Evolutionary conservation across 805 yeast genomes (phyloP).

Genomic region (Scheffersomyces ergatensis): DNA sequence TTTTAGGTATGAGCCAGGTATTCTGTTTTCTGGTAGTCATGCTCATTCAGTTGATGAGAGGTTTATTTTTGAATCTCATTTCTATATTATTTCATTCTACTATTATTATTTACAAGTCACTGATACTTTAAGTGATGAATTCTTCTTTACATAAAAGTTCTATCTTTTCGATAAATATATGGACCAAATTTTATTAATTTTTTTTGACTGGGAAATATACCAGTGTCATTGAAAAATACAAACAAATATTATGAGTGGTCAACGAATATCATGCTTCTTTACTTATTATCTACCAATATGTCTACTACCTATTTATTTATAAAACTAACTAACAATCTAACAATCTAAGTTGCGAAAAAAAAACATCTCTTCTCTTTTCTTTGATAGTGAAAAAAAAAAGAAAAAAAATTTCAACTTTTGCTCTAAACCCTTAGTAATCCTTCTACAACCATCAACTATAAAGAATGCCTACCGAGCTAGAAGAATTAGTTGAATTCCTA

Average conservation of each 20-base stretch:
- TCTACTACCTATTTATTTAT: too few relatives aligned
- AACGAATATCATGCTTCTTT: too few relatives aligned
- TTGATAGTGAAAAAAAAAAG: constrained; percentile 2
- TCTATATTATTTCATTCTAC: constrained; percentile 34
- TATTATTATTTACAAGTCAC: constrained; percentile 34
- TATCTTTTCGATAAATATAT: too few relatives aligned
- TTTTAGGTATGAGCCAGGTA: constrained; percentile 31
- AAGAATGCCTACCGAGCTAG: constrained; percentile 44
- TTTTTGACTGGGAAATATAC: too few relatives aligned
- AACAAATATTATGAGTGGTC: too few relatives aligned
- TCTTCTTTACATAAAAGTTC: background rate
- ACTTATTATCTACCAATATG: too few relatives aligned
- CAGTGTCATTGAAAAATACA: too few relatives aligned
- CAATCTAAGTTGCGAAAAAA: background rate
- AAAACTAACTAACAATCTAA: too few relatives aligned
- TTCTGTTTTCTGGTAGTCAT: constrained; percentile 14
- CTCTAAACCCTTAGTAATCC: background rate
- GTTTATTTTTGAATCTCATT: constrained; percentile 27
- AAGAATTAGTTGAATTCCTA: constrained; percentile 69
- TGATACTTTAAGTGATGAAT: constrained; percentile 14
- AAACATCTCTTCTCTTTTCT: constrained; percentile 1
- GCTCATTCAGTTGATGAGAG: constrained; percentile 38
- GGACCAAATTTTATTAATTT: too few relatives aligned
- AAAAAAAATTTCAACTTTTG: constrained; percentile 2
- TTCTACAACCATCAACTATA: background rate